Percentiles rank a stretch among this genome's conserved stretches.
Evolutionary conservation across 495 filamentous ascomycete species (phyloP).

Genomic region (Tuber indicum): DNA sequence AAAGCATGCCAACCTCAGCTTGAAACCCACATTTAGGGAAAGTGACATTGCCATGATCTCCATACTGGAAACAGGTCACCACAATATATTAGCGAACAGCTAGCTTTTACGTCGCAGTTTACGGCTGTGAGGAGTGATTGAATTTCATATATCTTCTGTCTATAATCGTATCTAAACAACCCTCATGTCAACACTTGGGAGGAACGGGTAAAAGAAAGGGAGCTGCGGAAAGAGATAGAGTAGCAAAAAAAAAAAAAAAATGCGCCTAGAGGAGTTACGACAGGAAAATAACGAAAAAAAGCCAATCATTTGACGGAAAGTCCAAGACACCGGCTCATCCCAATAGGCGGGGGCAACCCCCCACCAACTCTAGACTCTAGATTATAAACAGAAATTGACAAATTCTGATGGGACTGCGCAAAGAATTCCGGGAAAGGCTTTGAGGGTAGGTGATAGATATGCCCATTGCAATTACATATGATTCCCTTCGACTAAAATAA

Average conservation of each 20-base stretch:
- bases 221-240: too few species aligned
- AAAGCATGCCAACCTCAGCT: neutral
- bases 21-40: too few species aligned
- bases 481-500: neutral
- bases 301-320: neutral
- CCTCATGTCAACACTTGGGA: neutral
- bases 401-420: neutral
- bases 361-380: neutral
- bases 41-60: neutral
- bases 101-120: neutral
- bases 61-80: neutral
- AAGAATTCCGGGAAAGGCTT: neutral
- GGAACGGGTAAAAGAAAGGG: too few species aligned
- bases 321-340: neutral
- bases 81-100: neutral
- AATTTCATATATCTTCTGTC: neutral
- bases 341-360: neutral
- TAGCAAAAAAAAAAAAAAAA: too few species aligned
- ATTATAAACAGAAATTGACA: neutral
- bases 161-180: neutral
- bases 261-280: too few species aligned
- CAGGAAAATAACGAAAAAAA: neutral
- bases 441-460: neutral
- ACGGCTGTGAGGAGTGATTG: neutral
- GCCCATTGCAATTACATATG: neutral